These are phyloP conservation scores for Larix kaempferi DNA, from an alignment of 75 land plant genomes.

Conservation along the genomic window DNA sequence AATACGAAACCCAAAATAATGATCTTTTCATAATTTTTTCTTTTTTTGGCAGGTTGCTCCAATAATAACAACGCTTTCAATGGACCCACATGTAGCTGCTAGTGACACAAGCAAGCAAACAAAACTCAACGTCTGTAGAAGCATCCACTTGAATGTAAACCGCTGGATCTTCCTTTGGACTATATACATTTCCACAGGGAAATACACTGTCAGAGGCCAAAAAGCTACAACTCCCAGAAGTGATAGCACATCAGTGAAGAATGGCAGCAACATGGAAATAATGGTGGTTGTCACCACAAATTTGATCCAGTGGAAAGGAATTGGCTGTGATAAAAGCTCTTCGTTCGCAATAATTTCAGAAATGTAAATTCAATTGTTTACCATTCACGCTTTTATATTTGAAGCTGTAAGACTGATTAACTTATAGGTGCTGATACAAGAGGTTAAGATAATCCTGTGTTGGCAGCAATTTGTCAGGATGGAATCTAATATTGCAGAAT, in stretches of 20 bases:
- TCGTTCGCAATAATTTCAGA: no score
- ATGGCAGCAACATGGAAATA: slow-evolving; percentile 75
- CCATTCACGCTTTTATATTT: no score
- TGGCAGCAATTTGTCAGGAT: no score
- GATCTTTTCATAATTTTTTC: no score
- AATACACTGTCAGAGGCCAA: slow-evolving; percentile 89
- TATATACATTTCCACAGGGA: slow-evolving; percentile 83
- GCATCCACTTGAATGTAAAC: slow-evolving; percentile 58
- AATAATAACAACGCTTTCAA: slow-evolving; percentile 68
- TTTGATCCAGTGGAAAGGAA: no score
- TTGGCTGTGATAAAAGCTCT: no score
- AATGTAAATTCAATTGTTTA: no score
- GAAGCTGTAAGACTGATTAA: no score
- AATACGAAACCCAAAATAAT: no score
- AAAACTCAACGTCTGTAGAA: slow-evolving; percentile 38
- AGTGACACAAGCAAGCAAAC: slow-evolving; percentile 40
- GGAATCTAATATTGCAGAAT: no score
- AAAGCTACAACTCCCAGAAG: slow-evolving; percentile 70
- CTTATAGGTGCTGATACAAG: no score
- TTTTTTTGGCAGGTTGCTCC: neutral
- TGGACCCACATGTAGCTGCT: slow-evolving; percentile 56
- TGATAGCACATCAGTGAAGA: slow-evolving; percentile 78
- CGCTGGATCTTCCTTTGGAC: slow-evolving; percentile 37
- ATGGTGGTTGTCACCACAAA: slow-evolving; percentile 62
- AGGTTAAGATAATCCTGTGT: no score